Conservation (phyloP, 306 rosid genomes). For the Dryas drummondii region DNA sequence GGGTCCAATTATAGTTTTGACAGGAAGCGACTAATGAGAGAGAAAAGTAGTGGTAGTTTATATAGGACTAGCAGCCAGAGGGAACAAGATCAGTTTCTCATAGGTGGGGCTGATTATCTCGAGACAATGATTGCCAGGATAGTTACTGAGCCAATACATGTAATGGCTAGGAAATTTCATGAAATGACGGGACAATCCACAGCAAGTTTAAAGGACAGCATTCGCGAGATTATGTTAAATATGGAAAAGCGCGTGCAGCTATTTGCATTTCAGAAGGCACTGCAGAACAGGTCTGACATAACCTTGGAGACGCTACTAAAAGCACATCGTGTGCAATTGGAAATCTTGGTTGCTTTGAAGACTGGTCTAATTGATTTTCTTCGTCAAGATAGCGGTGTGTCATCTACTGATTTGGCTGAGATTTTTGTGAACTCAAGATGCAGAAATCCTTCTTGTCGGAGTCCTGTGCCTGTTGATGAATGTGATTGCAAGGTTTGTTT, state of each 20-base stretch:
- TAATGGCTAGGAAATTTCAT: slow-evolving; percentile 71
- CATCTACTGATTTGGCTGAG: slow-evolving; percentile 75
- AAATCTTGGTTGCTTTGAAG: slow-evolving; percentile 84
- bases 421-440: slow-evolving; percentile 75
- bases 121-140: slow-evolving; percentile 65
- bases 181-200: slow-evolving; percentile 65
- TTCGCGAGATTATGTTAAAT: slow-evolving; percentile 61
- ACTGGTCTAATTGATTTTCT: slow-evolving; percentile 69
- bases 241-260: slow-evolving; percentile 64
- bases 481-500: slow-evolving; percentile 95
- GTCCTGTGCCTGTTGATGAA: slow-evolving; percentile 85
- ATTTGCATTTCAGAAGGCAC: slow-evolving; percentile 58
- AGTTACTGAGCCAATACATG: slow-evolving; percentile 70
- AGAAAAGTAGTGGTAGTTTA: slow-evolving; percentile 67
- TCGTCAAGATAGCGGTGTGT: slow-evolving; percentile 42
- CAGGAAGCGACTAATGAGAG: slow-evolving; percentile 61
- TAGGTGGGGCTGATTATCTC: slow-evolving; percentile 64
- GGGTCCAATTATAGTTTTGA: slow-evolving; percentile 79
- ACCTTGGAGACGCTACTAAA: slow-evolving; percentile 62
- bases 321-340: slow-evolving; percentile 74
- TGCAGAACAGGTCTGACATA: slow-evolving; percentile 76
- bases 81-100: slow-evolving; percentile 58
- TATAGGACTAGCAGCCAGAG: slow-evolving; percentile 66
- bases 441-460: slow-evolving; percentile 66
- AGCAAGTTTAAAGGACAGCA: slow-evolving; percentile 61